A percentile compares a stretch with the other conserved stretches of the same genome.
Conservation (phyloP, 805 yeast genomes). For the Saturnispora besseyi region DNA sequence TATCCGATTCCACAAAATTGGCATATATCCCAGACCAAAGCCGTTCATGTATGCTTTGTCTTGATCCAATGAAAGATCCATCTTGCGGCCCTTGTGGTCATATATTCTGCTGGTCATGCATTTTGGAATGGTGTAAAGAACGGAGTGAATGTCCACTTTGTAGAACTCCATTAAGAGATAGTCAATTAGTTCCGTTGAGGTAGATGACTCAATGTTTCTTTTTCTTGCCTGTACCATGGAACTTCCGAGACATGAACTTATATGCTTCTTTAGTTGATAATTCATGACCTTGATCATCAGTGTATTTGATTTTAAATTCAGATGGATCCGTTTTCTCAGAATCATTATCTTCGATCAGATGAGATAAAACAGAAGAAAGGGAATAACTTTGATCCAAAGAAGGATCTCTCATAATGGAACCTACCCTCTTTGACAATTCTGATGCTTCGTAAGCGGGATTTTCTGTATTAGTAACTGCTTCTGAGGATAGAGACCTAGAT, state of each 20-base stretch:
- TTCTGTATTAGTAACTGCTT: neutral
- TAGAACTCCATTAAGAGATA: conserved; percentile 57
- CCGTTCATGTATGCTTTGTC: conserved; percentile 76
- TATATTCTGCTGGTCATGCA: conserved; percentile 85
- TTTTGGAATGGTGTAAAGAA: conserved; percentile 83
- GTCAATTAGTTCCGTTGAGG: conserved; percentile 51
- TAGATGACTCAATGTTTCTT: conserved; percentile 13
- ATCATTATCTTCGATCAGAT: conserved; percentile 7
- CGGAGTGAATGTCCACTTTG: conserved; percentile 88
- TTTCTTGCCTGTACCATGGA: conserved; percentile 48
- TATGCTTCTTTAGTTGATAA: conserved; percentile 63
- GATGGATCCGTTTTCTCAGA: conserved; percentile 19
- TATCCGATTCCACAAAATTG: conserved; percentile 47
- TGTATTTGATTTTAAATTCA: conserved; percentile 46
- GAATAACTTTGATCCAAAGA: conserved; percentile 5
- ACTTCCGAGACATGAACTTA: conserved; percentile 66
- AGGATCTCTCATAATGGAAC: conserved; percentile 1
- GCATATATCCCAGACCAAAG: conserved; percentile 65
- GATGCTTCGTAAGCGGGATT: neutral
- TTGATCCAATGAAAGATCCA: conserved; percentile 73
- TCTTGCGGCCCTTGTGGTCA: conserved; percentile 89
- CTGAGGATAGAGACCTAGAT: neutral
- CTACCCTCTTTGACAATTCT: neutral
- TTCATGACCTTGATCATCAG: conserved; percentile 53
- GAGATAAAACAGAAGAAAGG: conserved; percentile 8